Base-by-base conservation (phyloP, 805 yeast genomes). In the Wickerhamiella allomyrinae region DNA sequence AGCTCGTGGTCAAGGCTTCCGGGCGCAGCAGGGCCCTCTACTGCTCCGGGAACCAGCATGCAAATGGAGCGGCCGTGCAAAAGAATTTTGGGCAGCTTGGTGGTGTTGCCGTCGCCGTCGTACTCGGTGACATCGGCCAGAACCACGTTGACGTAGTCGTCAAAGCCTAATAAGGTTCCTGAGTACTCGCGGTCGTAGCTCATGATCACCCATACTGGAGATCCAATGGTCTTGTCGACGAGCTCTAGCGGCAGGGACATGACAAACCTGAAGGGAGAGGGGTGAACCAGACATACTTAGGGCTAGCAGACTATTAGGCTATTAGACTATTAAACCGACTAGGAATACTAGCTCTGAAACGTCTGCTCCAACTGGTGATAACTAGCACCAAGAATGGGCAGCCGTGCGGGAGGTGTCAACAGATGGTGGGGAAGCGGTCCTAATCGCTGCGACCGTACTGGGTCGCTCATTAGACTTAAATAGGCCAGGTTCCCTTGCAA, bases 161-260 rank as follows among this genome's bases (percentile, higher is more conserved):
- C 98, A 60, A 89, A 89, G 1, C 97, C 97, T 22, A 80, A 73
- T 40, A 91, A 67, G 3, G 77, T 83, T 1, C 98, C 98, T n/a
- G 73, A 70, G 57, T 85, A 91, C 58, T 87, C 96, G 57, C 75
- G 75, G 45, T 71, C 68, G 41, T 65, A 61, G 57, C 70, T 69
- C 63, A 84, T 67, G 41, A 84, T 68, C 20, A 86, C 82, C 71
- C 81, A 74, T 33, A 89, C 76, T 42, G 71, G 69, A 24, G 84
- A 76, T 14, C 94, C 95, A 29, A 89, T 76, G 46, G 87, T 77
- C 60, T 77, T 79, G 60, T 91, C 96, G 31, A 89, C 81, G 40
- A 85, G 72, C 60, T 87, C 97, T 46, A 86, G 66, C 5, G 95
- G 95, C 39, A 80, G 66, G 17, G 46, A 41, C 46, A 42, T 46